phyloP scores from a whole-genome alignment of 1,139 yeast genomes.

The Sugiyamaella japonica region DNA sequence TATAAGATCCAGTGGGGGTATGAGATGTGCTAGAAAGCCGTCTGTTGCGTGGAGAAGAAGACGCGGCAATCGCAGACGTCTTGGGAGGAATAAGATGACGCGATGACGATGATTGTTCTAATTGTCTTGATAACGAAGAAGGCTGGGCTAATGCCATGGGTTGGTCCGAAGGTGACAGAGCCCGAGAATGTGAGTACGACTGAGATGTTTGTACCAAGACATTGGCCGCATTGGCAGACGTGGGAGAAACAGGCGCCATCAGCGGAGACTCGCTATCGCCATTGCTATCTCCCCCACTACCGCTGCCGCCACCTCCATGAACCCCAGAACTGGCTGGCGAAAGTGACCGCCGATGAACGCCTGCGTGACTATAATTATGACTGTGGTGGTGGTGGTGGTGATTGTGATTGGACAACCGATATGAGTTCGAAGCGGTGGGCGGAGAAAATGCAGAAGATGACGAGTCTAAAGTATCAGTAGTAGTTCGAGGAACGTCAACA shows the following conservation, averaged over 20 bases:
- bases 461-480: conserved; percentile 13
- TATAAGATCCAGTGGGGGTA: conserved; percentile 23
- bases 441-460: conserved; percentile 11
- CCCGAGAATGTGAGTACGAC: background rate
- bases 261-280: conserved; percentile 7
- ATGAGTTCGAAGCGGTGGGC: background rate
- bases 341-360: conserved; percentile 1
- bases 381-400: too few species aligned
- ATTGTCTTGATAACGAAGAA: conserved; percentile 11
- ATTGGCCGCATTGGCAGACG: conserved; percentile 18
- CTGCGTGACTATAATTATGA: too few species aligned
- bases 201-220: conserved; percentile 15
- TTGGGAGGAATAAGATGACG: conserved; percentile 3
- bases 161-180: background rate
- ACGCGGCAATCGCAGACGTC: conserved; percentile 3
- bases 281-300: background rate
- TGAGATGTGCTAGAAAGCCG: conserved; percentile 21
- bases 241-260: conserved; percentile 15
- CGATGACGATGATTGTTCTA: conserved; percentile 8
- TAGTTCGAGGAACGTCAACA: conserved; percentile 14
- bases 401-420: background rate
- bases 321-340: conserved; percentile 2
- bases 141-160: conserved; percentile 1
- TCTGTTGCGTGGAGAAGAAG: conserved; percentile 16
- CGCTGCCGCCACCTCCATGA: conserved; percentile 4